A percentile compares a stretch with the other conserved stretches of the same genome.
phyloP scores from a whole-genome alignment of 345 rosid species.

The Aquilaria sinensis region DNA sequence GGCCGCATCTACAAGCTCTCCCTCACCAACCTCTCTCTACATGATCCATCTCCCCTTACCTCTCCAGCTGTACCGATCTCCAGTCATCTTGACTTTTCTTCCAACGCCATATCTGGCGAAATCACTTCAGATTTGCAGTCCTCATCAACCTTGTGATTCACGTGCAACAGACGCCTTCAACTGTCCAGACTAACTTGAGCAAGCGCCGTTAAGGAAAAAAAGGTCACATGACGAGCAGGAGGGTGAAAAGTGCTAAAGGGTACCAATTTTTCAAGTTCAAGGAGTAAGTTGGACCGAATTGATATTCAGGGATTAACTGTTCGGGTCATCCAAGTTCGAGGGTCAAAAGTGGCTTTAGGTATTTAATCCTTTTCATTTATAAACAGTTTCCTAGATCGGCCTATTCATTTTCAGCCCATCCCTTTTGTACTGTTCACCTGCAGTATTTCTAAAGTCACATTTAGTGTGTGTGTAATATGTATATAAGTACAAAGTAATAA shows the following conservation, averaged over 20 bases:
- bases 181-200: conserved; percentile 22
- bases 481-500: too few species aligned
- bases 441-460: too few species aligned
- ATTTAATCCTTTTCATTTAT: too few species aligned
- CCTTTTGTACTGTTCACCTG: too few species aligned
- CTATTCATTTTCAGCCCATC: too few species aligned
- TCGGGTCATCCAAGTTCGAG: background rate
- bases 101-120: conserved; percentile 67
- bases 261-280: too few species aligned
- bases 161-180: conserved; percentile 52
- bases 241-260: too few species aligned
- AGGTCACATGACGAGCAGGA: background rate
- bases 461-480: too few species aligned
- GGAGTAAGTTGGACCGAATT: background rate
- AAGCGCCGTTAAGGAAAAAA: background rate
- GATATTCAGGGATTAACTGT: background rate
- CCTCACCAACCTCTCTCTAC: conserved; percentile 63
- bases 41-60: conserved; percentile 65
- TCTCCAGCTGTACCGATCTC: conserved; percentile 84
- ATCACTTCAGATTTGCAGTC: conserved; percentile 67
- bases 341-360: too few species aligned
- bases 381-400: too few species aligned
- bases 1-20: conserved; percentile 92
- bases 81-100: conserved; percentile 82
- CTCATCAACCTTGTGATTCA: conserved; percentile 82